Percentiles rank a stretch among this genome's conserved stretches.
Conservation (phyloP, 257 asterid species). For the Nicotiana knightiana region DNA sequence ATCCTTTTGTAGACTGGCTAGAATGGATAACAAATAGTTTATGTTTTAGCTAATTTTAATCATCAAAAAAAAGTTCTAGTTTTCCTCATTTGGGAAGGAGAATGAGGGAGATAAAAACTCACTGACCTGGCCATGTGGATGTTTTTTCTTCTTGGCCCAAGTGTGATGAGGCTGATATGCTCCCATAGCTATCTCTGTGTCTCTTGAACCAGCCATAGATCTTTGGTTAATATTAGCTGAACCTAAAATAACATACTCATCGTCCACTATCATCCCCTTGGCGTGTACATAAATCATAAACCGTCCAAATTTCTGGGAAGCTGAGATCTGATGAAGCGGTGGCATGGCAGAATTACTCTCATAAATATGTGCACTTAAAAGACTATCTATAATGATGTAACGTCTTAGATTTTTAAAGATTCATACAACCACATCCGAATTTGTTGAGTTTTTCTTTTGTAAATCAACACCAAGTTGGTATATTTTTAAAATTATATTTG, state of each 20-base stretch:
- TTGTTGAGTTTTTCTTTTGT: neutral
- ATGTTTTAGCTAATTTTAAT: neutral
- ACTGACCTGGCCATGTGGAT: slow-evolving; percentile 68
- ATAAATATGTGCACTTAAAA: neutral
- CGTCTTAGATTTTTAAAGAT: neutral
- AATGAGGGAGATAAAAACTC: neutral
- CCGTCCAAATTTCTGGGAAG: slow-evolving; percentile 47
- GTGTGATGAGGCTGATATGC: slow-evolving; percentile 76
- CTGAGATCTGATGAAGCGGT: slow-evolving; percentile 22
- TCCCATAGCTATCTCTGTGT: slow-evolving; percentile 89
- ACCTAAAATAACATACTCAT: slow-evolving; percentile 68
- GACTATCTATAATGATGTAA: neutral
- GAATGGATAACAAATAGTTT: neutral
- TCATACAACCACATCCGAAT: neutral
- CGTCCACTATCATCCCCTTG: slow-evolving; percentile 84
- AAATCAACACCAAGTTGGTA: neutral
- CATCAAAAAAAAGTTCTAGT: neutral
- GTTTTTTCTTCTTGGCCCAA: slow-evolving; percentile 45
- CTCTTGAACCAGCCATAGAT: slow-evolving; percentile 88
- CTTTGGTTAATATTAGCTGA: slow-evolving; percentile 84
- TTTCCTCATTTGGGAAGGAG: neutral
- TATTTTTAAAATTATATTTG: neutral
- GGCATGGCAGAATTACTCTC: neutral
- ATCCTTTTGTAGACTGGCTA: neutral
- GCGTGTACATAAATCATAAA: slow-evolving; percentile 84